Evolutionary conservation across 2,329 filamentous ascomycete genomes (phyloP), one percentile per base, ranked within the genome.

Genomic region (Xylaria sp.): DNA sequence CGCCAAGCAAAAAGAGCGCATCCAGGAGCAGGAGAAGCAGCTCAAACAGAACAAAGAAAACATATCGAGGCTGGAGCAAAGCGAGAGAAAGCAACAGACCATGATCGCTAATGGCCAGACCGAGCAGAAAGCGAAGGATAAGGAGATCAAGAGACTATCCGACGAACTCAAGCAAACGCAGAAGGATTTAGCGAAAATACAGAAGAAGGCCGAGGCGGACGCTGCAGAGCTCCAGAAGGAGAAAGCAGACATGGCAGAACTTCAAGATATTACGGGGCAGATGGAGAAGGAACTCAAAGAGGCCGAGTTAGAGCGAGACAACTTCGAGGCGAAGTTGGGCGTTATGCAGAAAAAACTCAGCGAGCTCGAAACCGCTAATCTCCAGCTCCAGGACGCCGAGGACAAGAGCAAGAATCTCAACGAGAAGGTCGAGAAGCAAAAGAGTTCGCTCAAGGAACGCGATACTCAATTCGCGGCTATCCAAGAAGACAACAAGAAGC

Each of bases 61-160:
- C 12, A 53, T 61, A 33, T 19, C 15, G 4, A 17, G 25, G 5
- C 43, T 60, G 11, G 56, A 65, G 37, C 40, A 64, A 15, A 1
- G 52, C 19, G 40, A 64, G 14, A 37, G 25, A 25, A 35, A 55
- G 47, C 60, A 25, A 12, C 40, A 38, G 11, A 45, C 31, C 15
- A 37, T 49, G 37, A 46, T 46, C 23, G n/a, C 42, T 9, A 51
- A 19, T 6, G 31, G 19, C n/a, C 11, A 52, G 9, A 33, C 47
- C 4, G 25, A 21, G 17, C 54, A n/a, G 28, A n/a, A 19, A 51
- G 35, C 14, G 6, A 46, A 49, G 21, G 43, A 42, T 6, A 25
- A 21, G 12, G 55, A 42, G 15, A 35, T 35, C 11, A 47, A 35
- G 19, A 33, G 25, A 14, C 37, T 47, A 12, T 9, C 25, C 15